These are phyloP conservation scores for Scheffersomyces illinoinensis DNA, from an alignment of 1,139 yeast species.

Conservation along the genomic window DNA sequence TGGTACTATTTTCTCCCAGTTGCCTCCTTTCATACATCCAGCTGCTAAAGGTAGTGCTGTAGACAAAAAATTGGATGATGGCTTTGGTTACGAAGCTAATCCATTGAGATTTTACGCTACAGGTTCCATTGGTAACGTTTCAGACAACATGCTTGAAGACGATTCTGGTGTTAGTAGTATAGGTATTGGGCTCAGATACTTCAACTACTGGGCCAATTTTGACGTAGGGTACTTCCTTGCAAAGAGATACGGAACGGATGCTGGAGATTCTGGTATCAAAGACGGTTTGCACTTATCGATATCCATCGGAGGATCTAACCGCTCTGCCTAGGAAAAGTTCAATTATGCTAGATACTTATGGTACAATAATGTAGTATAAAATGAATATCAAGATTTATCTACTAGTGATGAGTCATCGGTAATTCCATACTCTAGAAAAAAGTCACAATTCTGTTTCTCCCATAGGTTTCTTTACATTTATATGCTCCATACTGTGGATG, in stretches of 20 bases:
- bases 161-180: conserved; percentile 31
- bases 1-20: conserved; percentile 34
- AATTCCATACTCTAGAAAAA: neutral
- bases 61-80: conserved; percentile 12
- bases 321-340: conserved; percentile 2
- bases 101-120: conserved; percentile 48
- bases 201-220: conserved; percentile 47
- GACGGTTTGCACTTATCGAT: conserved; percentile 52
- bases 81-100: conserved; percentile 23
- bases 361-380: neutral
- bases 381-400: neutral
- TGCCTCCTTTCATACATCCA: conserved; percentile 33
- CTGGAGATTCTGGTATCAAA: conserved; percentile 30
- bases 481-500: too few relatives aligned
- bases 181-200: conserved; percentile 46
- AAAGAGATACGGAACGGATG: conserved; percentile 24
- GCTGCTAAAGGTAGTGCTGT: conserved; percentile 15
- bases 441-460: neutral
- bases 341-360: neutral
- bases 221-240: conserved; percentile 49
- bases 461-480: too few relatives aligned
- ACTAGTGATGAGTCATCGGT: neutral
- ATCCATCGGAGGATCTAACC: conserved; percentile 45
- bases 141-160: conserved; percentile 27
- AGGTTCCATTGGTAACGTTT: conserved; percentile 33